A percentile compares a stretch with the other conserved stretches of the same genome.
These are phyloP conservation scores for Elongisporangium undulatum DNA, from an alignment of 352 stramenopile genomes.

Conservation along the genomic window DNA sequence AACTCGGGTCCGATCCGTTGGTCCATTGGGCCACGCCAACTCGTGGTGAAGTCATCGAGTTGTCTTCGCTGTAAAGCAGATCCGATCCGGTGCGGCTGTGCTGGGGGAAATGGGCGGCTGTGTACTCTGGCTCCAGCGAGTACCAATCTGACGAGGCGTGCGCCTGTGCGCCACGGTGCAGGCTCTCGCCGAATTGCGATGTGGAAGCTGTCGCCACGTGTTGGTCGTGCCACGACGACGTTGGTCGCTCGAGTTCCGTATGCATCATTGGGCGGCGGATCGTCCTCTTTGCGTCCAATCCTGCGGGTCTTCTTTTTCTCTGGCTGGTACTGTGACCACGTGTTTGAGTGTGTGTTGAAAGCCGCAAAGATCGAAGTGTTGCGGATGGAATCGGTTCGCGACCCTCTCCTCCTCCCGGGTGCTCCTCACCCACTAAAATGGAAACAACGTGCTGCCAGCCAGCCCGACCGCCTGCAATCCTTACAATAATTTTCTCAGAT, in stretches of 20 bases:
- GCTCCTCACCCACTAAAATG: not conserved
- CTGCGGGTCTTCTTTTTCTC: not conserved
- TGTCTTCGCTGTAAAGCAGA: not conserved
- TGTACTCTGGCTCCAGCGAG: not conserved
- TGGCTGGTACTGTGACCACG: not conserved
- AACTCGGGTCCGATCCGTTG: not conserved
- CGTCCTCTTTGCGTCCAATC: not conserved
- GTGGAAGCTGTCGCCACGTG: not conserved
- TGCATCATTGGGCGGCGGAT: not conserved
- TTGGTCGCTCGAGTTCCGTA: not conserved
- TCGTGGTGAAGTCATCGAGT: not conserved
- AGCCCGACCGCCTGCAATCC: not conserved
- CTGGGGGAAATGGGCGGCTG: not conserved
- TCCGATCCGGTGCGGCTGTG: not conserved
- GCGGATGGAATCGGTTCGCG: not conserved
- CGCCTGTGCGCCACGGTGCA: not conserved
- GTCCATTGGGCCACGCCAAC: not conserved
- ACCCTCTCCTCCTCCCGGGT: not conserved
- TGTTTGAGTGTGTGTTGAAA: not conserved
- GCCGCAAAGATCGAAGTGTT: not conserved
- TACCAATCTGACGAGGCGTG: not conserved
- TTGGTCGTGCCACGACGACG: not conserved
- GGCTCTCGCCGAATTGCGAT: not conserved
- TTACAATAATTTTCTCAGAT: not conserved
- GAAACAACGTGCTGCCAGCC: not conserved